These are phyloP conservation scores for Dioscorea cayenensis DNA, from an alignment of 116 monocot species.

Conservation along the genomic window DNA sequence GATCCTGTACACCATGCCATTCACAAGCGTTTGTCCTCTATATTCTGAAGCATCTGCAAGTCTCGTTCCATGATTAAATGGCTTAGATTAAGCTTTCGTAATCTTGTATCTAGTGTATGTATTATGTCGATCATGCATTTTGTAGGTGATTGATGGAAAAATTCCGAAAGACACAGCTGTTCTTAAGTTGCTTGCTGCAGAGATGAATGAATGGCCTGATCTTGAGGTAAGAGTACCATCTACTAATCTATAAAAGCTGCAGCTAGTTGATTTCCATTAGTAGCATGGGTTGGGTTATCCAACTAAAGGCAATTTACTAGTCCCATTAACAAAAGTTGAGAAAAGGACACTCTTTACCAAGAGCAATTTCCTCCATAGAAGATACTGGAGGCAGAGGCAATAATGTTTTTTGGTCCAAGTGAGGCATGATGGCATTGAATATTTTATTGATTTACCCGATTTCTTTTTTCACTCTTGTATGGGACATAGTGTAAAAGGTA, in stretches of 20 bases:
- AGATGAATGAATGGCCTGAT: conserved; percentile 88
- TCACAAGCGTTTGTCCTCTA: not conserved
- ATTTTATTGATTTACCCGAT: too few relatives aligned
- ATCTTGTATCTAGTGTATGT: not conserved
- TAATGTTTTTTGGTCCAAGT: too few relatives aligned
- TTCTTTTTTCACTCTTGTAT: too few relatives aligned
- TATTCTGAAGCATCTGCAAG: not conserved
- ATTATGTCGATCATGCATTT: not conserved
- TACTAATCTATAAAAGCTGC: not conserved
- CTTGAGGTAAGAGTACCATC: conserved; percentile 55
- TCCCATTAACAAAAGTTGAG: too few relatives aligned
- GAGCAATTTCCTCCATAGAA: too few relatives aligned
- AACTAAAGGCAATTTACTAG: too few relatives aligned
- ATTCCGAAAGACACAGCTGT: conserved; percentile 67
- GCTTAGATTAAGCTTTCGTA: not conserved
- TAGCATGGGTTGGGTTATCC: too few relatives aligned
- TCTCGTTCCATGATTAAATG: not conserved
- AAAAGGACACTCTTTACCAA: too few relatives aligned
- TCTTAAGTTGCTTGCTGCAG: conserved; percentile 71
- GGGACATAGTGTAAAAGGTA: too few relatives aligned
- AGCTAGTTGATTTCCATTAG: not conserved
- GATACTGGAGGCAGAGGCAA: too few relatives aligned
- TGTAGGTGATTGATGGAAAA: conserved; percentile 70
- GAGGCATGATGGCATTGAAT: too few relatives aligned
- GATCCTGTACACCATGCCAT: too few relatives aligned